These are phyloP conservation scores for Centella asiatica DNA, from an alignment of 129 eudicot species.

Conservation along the genomic window DNA sequence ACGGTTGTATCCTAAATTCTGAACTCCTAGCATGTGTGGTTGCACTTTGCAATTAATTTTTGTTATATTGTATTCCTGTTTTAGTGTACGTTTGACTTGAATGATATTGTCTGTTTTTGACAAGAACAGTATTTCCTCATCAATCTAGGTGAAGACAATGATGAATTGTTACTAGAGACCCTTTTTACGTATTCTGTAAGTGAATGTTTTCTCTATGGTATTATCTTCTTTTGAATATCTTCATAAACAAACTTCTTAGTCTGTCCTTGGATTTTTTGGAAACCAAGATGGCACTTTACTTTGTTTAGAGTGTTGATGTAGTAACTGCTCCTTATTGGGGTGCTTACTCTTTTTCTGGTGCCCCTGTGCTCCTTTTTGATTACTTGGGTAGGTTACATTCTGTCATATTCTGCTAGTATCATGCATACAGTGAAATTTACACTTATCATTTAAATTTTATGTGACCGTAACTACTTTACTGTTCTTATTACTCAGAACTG, in stretches of 20 bases:
- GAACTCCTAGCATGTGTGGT: background rate
- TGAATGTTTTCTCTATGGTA: conserved; percentile 5
- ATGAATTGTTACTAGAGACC: conserved; percentile 69
- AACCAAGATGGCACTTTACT: background rate
- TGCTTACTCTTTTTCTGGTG: too few species aligned
- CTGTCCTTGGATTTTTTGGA: background rate
- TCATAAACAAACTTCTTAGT: background rate
- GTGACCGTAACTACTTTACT: too few species aligned
- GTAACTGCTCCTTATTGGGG: too few species aligned
- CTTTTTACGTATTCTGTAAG: conserved; percentile 69
- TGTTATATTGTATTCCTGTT: background rate
- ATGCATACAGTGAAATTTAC: too few species aligned
- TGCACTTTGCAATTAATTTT: too few species aligned
- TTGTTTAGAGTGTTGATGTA: too few species aligned
- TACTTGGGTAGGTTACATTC: too few species aligned
- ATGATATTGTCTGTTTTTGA: too few species aligned
- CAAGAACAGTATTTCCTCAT: background rate
- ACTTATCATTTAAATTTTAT: too few species aligned
- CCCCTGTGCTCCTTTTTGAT: too few species aligned
- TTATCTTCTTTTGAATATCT: background rate
- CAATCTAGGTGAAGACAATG: conserved; percentile 60
- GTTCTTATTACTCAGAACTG: too few species aligned
- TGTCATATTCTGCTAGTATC: too few species aligned
- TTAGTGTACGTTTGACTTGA: conserved; percentile 11
- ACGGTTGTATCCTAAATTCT: conserved; percentile 33